Evolutionary conservation across 768 basidiomycete species (phyloP).

Genomic region (Boletus sensibilis): DNA sequence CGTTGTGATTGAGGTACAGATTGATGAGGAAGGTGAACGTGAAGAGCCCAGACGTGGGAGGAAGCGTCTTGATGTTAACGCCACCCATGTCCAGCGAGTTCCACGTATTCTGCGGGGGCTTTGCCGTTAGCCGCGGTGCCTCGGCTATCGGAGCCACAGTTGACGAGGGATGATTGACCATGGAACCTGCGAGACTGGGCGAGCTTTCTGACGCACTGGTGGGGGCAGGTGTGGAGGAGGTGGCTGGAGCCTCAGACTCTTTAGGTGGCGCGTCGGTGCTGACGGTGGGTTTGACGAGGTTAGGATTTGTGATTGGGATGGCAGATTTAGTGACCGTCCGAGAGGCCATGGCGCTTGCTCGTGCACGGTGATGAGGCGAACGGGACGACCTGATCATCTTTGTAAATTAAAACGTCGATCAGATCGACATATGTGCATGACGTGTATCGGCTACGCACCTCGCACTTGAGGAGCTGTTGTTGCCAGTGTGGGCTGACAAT

Average conservation of each 20-base stretch:
- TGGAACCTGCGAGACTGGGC: slow-evolving; percentile 33
- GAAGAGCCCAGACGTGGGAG: slow-evolving; percentile 71
- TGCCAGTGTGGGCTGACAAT: slow-evolving; percentile 87
- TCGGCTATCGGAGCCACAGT: slow-evolving; percentile 72
- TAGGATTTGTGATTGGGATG: slow-evolving; percentile 91
- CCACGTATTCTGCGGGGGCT: slow-evolving; percentile 80
- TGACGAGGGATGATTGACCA: slow-evolving; percentile 66
- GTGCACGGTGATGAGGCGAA: slow-evolving; percentile 90
- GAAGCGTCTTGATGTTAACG: slow-evolving; percentile 87
- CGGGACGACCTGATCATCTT: slow-evolving; percentile 84
- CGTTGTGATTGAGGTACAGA: slow-evolving; percentile 96
- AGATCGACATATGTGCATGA: slow-evolving; percentile 18
- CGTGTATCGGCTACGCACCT: slow-evolving; percentile 56
- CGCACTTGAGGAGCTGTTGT: slow-evolving; percentile 88
- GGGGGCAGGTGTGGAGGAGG: slow-evolving; percentile 32
- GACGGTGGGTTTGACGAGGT: slow-evolving; percentile 51
- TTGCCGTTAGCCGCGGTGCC: slow-evolving; percentile 61
- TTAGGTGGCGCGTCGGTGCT: slow-evolving; percentile 26
- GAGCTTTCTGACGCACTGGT: slow-evolving; percentile 35
- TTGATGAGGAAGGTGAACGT: slow-evolving; percentile 90
- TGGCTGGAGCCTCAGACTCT: slow-evolving; percentile 31
- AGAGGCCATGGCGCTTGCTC: slow-evolving; percentile 92
- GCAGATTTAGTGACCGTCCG: slow-evolving; percentile 84
- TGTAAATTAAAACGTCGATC: slow-evolving; percentile 21
- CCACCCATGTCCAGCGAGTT: slow-evolving; percentile 95